phyloP scores from a whole-genome alignment of 441 rosid species.

The Hura crepitans region DNA sequence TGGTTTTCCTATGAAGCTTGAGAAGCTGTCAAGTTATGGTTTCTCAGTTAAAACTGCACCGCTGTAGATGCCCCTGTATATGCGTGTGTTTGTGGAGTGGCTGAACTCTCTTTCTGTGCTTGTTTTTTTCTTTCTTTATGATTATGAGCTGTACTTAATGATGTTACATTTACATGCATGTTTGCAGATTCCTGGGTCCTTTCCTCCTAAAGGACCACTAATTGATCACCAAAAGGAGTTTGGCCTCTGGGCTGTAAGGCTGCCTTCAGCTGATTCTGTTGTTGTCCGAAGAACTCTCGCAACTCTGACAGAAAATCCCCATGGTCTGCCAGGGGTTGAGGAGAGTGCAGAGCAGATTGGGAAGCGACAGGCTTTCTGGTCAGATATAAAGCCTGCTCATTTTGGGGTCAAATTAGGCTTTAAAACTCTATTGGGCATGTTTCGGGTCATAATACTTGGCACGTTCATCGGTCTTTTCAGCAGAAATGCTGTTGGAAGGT shows the following conservation, averaged over 20 bases:
- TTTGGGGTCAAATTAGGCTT: constrained; percentile 72
- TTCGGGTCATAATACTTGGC: constrained; percentile 50
- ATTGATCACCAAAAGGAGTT: constrained; percentile 63
- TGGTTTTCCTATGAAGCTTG: neutral
- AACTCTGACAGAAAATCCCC: constrained; percentile 56
- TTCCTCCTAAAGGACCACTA: constrained; percentile 52
- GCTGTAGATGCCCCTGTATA: neutral
- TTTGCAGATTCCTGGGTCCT: constrained; percentile 74
- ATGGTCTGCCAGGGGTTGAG: constrained; percentile 62
- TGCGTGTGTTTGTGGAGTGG: neutral
- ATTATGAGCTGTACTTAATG: neutral
- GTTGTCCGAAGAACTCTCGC: constrained; percentile 76
- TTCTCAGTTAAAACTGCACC: neutral
- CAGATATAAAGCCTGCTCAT: constrained; percentile 62
- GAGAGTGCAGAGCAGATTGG: constrained; percentile 55
- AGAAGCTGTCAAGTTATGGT: neutral
- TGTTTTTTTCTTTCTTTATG: neutral
- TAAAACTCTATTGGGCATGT: constrained; percentile 53
- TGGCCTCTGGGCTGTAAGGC: constrained; percentile 74
- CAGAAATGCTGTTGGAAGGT: constrained; percentile 51
- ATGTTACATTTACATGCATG: constrained; percentile 13
- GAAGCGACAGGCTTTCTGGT: constrained; percentile 68
- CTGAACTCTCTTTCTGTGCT: neutral
- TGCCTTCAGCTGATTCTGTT: constrained; percentile 79
- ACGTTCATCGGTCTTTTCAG: constrained; percentile 53